Evolutionary conservation across 768 basidiomycete genomes (phyloP).

Genomic region (Galerina sulciceps): DNA sequence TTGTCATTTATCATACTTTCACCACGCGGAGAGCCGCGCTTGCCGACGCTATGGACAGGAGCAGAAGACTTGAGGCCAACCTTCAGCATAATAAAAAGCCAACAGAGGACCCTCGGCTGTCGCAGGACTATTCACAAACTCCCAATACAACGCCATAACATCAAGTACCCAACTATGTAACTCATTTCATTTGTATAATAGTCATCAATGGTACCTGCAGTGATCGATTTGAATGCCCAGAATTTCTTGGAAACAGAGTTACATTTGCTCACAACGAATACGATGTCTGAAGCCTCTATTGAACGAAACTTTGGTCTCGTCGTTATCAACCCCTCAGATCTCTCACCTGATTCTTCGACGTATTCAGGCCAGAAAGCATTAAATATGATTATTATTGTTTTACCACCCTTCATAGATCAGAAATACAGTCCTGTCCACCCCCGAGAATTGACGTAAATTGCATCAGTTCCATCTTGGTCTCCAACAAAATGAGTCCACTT

Average conservation of each 20-base stretch:
- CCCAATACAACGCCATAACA: neutral
- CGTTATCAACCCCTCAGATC: too few species aligned
- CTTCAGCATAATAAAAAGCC: neutral
- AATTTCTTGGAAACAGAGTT: too few species aligned
- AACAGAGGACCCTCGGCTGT: neutral
- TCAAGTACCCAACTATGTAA: neutral
- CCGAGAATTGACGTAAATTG: slow-evolving; percentile 41
- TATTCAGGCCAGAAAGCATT: too few species aligned
- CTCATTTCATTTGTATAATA: too few species aligned
- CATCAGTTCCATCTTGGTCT: slow-evolving; percentile 42
- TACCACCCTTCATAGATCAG: slow-evolving; percentile 19
- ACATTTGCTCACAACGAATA: too few species aligned
- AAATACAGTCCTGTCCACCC: slow-evolving; percentile 55
- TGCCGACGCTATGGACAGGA: slow-evolving; percentile 20
- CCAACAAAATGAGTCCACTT: slow-evolving; percentile 49
- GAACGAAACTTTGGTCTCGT: too few species aligned
- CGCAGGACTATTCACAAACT: neutral
- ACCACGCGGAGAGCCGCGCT: slow-evolving; percentile 29
- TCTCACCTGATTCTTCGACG: too few species aligned
- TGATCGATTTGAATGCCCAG: neutral
- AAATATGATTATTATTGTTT: too few species aligned
- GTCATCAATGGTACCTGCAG: too few species aligned
- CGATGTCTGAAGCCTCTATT: too few species aligned
- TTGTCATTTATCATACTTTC: slow-evolving; percentile 27
- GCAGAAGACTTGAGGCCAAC: slow-evolving; percentile 2